Evolutionary conservation across 2,329 filamentous ascomycete genomes (phyloP), one percentile per base, ranked within the genome.

Genomic region (Aspergillus phoenicis): DNA sequence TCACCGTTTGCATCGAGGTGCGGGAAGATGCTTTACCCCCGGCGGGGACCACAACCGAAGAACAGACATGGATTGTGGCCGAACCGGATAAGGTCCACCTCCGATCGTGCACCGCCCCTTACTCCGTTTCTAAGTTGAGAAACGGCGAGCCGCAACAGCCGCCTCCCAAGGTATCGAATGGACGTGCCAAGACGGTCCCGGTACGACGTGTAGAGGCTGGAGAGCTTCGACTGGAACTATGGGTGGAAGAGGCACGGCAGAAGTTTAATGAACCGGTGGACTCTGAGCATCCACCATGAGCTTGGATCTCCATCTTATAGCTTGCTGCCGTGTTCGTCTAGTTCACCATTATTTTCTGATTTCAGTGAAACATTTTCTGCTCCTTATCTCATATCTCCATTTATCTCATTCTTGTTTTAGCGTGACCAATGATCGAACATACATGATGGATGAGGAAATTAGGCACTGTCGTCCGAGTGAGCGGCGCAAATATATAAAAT

Each of bases 191-290:
- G 68, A 87, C 85, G 11, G 84, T 83, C 52, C 85, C 88, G 1
- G 80, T 91, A 48, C 81, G 89, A 64, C 81, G 83, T 33, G 83
- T 91, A 17, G 84, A 88, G 66, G 84, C 86, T 2, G 88, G 87
- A 4, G 86, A 88, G 61, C 84, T 91, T 71, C 78, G 84, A 24
- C 82, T 91, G 69, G 88, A 91, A 72, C 81, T 87, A 60, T 91
- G 87, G 88, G 83, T 90, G 59, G 89, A 91, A 74, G 87, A 90
- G 70, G 84, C 83, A 60, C 81, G 78, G 63, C 80, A 81, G 57
- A 87, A 87, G 70, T 80, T 81, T 63, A 75, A 75, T 62, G 75
- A 80, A 67, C 73, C 74, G 61, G 70, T 75, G 66, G 71, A 75
- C 48, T 73, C 75, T 56, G 74, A 76, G 63, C 70, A 75, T 63